Conservation (phyloP, 768 basidiomycete species). For the Boletales sp. region DNA sequence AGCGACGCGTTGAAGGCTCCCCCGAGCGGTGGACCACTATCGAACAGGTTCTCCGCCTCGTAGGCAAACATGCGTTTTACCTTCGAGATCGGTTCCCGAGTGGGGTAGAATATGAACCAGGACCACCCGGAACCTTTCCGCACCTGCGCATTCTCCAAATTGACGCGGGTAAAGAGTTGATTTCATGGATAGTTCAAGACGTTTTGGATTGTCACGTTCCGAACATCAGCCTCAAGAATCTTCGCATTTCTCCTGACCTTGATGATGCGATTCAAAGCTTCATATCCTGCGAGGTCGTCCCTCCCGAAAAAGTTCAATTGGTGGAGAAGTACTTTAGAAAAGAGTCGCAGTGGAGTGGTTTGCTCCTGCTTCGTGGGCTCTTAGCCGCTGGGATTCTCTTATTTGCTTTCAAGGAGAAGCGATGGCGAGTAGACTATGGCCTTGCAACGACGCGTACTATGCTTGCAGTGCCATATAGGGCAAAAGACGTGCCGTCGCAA, state of each 20-base stretch:
- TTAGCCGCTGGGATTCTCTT: slow-evolving; percentile 21
- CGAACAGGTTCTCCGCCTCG: slow-evolving; percentile 37
- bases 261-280: slow-evolving; percentile 5
- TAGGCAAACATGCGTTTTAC: slow-evolving; percentile 6
- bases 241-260: not conserved
- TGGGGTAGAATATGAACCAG: slow-evolving; percentile 5
- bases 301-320: not conserved
- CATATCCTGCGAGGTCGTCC: slow-evolving; percentile 1
- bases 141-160: slow-evolving; percentile 13
- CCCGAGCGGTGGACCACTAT: slow-evolving; percentile 42
- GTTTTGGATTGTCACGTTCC: slow-evolving; percentile 6
- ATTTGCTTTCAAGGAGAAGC: slow-evolving; percentile 20
- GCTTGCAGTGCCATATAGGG: slow-evolving; percentile 28
- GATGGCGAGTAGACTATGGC: slow-evolving; percentile 29
- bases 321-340: slow-evolving; percentile 2
- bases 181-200: slow-evolving; percentile 6
- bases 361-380: slow-evolving; percentile 24
- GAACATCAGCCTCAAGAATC: slow-evolving; percentile 5
- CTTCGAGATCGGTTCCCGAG: slow-evolving; percentile 3
- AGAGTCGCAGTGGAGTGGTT: slow-evolving; percentile 3
- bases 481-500: slow-evolving; percentile 24
- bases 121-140: slow-evolving; percentile 4
- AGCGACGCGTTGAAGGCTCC: slow-evolving; percentile 35
- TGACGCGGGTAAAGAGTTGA: slow-evolving; percentile 3
- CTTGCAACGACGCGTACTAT: slow-evolving; percentile 9